Evolutionary conservation across 257 asterid genomes (phyloP), one percentile per base, ranked within the genome.

Genomic region (Thymus mandschuricus): DNA sequence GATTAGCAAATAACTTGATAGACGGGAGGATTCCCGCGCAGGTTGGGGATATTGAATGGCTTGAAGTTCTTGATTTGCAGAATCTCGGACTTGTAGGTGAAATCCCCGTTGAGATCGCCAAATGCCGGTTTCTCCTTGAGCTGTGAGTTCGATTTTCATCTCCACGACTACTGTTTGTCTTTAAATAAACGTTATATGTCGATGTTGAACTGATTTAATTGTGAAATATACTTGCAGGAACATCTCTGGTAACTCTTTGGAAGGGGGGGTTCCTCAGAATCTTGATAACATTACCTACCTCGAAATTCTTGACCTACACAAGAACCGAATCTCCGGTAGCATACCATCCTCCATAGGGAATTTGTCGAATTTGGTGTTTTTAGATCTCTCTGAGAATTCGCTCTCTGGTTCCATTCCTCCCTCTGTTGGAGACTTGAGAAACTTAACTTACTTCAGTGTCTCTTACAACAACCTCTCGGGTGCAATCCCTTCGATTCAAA

Each of bases 391-490:
- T 3, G 82, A 82, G 48, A 92, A 92, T 72, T 44, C 45, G 40
- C 68, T 92, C 49, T 84, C 90, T 2, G 92, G 91, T 41, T 69
- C 88, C 40, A 83, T 92, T 63, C 97, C 97, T 66, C 57, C 80
- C 15, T 40, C 81, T n/a, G 78, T 92, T 41, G 92, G 79, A 66
- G 79, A 85, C 76, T 70, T 89, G 66, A 74, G 75, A 54, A 88
- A 83, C 63, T 67, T 92, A 55, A 84, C 89, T 74, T 82, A 75
- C 34, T 92, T 92, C 78, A 90, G 88, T 28, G 83, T 95, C 76
- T 95, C 99, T 63, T 87, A 86, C 78, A 95, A 95, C 82, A 79
- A 81, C 51, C 87, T 95, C 60, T 85, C 91, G 4, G 99, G 99
- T 69, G 63, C 81, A 10, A 92, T 95, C 52, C 99, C 99, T 74